These are phyloP conservation scores for rapeseed (Brassica napus) DNA, from an alignment of 345 rosid genomes.

Conservation along the genomic window Da-Ae NC_063446.1:16819501-16820000, in stretches of 20 bases:
- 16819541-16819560: constrained; percentile 9
- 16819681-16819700: constrained; percentile 30
- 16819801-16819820: constrained; percentile 47
- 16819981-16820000: not conserved
- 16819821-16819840: constrained; percentile 71
- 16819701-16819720: not conserved
- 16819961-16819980: not conserved
- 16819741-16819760: not conserved
- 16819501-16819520: constrained; percentile 18
- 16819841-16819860: constrained; percentile 60
- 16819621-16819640: constrained; percentile 74
- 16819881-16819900: constrained; percentile 62
- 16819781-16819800: constrained; percentile 58
- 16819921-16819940: constrained; percentile 68
- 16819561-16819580: constrained; percentile 13
- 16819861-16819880: constrained; percentile 75
- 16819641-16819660: constrained; percentile 59
- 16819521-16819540: not conserved
- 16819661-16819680: constrained; percentile 53
- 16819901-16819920: constrained; percentile 57
- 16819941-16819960: constrained; percentile 78
- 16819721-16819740: not conserved
- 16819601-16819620: constrained; percentile 79
- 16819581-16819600: constrained; percentile 41
- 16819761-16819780: constrained; percentile 37